Percentiles rank a stretch among this genome's conserved stretches.
Evolutionary conservation across 805 yeast genomes (phyloP).

Genomic region (Hanseniaspora guilliermondii): DNA sequence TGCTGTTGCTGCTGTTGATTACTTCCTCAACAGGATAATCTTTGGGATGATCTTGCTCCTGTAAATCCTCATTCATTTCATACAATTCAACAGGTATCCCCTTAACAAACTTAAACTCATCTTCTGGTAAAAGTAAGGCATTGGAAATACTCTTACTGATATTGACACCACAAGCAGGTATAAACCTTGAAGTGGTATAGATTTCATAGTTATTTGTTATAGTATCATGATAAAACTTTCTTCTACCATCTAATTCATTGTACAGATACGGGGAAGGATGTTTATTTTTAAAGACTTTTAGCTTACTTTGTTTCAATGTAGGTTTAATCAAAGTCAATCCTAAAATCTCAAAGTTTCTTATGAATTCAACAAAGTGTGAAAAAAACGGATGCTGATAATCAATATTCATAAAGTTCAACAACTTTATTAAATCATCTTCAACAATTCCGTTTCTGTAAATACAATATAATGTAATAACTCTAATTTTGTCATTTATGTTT

Average conservation of each 20-base stretch:
- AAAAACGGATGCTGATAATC: constrained; percentile 30
- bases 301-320: constrained; percentile 20
- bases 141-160: constrained; percentile 40
- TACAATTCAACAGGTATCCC: constrained; percentile 50
- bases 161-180: constrained; percentile 55
- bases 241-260: constrained; percentile 24
- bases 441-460: constrained; percentile 72
- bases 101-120: constrained; percentile 58
- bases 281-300: neutral
- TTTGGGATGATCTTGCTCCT: constrained; percentile 12
- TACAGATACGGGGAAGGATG: neutral
- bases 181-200: constrained; percentile 57
- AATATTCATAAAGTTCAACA: constrained; percentile 44
- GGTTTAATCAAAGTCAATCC: constrained; percentile 46
- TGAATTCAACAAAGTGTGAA: constrained; percentile 38
- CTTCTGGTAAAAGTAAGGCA: constrained; percentile 38
- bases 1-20: constrained; percentile 23
- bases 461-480: constrained; percentile 64
- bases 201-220: constrained; percentile 27
- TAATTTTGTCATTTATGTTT: constrained; percentile 53
- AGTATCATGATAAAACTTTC: constrained; percentile 44
- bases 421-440: constrained; percentile 57
- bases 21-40: constrained; percentile 28
- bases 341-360: constrained; percentile 44
- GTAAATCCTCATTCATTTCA: constrained; percentile 5